A percentile compares a stretch with the other conserved stretches of the same genome.
These are phyloP conservation scores for Alternaria ventricosa DNA, from an alignment of 2,329 filamentous ascomycete genomes.

Conservation along the genomic window DNA sequence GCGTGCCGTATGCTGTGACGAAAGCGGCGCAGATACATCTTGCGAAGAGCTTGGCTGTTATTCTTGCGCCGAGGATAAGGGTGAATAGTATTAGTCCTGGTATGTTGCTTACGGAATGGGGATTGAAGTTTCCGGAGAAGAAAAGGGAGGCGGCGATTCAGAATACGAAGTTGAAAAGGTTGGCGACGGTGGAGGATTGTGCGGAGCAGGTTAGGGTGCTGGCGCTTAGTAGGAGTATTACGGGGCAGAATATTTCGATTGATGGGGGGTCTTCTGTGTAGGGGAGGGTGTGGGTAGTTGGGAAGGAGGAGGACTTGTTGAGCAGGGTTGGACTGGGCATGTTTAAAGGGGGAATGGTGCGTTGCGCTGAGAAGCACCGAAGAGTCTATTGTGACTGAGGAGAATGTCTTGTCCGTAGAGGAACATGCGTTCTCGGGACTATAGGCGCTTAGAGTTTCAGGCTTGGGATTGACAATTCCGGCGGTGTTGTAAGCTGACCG, in stretches of 20 bases:
- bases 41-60: slow-evolving; percentile 68
- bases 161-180: slow-evolving; percentile 56
- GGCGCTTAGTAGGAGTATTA: slow-evolving; percentile 44
- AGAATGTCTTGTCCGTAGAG: background rate
- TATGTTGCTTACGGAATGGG: slow-evolving; percentile 66
- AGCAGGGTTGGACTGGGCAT: background rate
- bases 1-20: slow-evolving; percentile 75
- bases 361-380: background rate
- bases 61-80: slow-evolving; percentile 67
- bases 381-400: background rate
- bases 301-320: background rate
- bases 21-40: slow-evolving; percentile 77
- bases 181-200: slow-evolving; percentile 61
- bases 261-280: slow-evolving; percentile 42
- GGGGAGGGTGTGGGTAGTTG: background rate
- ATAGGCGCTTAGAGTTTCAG: background rate
- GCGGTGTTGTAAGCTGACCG: background rate
- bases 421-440: background rate
- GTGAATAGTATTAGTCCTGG: slow-evolving; percentile 71
- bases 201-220: slow-evolving; percentile 46
- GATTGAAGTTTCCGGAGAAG: slow-evolving; percentile 54
- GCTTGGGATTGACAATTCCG: background rate
- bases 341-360: background rate
- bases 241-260: slow-evolving; percentile 48
- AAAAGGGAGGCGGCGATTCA: slow-evolving; percentile 53